phyloP scores from a whole-genome alignment of 164 flowering plant species.

The Stephania yunnanensis region DNA sequence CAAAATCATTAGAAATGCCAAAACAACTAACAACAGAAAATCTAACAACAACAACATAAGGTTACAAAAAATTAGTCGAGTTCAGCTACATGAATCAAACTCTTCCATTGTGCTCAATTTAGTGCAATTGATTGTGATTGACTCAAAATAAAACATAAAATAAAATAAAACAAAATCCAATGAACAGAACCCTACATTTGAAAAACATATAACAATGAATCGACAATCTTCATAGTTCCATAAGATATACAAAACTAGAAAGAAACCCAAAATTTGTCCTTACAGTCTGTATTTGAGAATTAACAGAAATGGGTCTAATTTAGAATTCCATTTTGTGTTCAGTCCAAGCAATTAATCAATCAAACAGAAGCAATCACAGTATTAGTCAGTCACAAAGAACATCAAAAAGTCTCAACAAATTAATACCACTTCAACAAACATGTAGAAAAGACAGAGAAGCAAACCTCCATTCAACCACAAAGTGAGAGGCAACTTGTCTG shows the following conservation, averaged over 20 bases:
- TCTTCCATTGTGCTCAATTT: no score
- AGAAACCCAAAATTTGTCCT: neutral
- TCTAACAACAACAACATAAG: no score
- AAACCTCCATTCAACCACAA: conserved; percentile 99
- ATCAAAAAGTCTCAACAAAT: neutral
- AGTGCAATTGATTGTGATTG: no score
- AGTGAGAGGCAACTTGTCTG: conserved; percentile 60
- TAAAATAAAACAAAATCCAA: neutral
- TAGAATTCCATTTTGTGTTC: neutral
- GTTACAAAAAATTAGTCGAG: no score
- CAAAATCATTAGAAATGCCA: no score
- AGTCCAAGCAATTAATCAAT: neutral
- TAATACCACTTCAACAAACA: neutral
- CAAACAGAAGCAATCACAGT: neutral
- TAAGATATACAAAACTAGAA: neutral
- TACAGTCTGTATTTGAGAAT: neutral
- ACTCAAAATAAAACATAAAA: no score
- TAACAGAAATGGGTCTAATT: neutral
- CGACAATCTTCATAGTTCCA: neutral
- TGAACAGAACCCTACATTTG: neutral
- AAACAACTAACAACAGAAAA: no score
- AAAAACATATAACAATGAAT: neutral
- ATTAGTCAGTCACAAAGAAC: neutral
- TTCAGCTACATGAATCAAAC: no score
- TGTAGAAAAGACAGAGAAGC: neutral